Evolutionary conservation across 108 stramenopile genomes (phyloP).

Genomic region (Pinguiococcus pyrenoidosus): DNA sequence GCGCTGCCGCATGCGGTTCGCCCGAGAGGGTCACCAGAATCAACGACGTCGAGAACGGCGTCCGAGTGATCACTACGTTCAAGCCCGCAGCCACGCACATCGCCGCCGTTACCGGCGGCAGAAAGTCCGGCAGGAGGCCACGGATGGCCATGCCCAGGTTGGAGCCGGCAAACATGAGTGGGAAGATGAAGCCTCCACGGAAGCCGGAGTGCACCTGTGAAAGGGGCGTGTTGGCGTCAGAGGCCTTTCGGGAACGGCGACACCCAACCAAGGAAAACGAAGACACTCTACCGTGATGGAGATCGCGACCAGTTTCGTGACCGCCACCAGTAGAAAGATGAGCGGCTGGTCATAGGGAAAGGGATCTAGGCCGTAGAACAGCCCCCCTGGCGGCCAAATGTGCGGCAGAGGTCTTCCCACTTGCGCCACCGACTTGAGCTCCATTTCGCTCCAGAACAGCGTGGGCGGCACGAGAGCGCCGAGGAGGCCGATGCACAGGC

Average conservation of each 20-base stretch:
- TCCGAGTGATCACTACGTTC: conserved; percentile 13
- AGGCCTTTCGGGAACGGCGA: background rate
- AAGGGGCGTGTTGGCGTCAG: background rate
- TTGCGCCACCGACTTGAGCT: conserved; percentile 2
- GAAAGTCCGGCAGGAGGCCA: background rate
- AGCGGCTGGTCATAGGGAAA: conserved; percentile 1
- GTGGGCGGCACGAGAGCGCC: conserved; percentile 17
- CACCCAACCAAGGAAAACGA: background rate
- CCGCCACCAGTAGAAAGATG: conserved; percentile 1
- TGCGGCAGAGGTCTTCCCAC: conserved; percentile 1
- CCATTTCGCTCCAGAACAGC: conserved; percentile 23
- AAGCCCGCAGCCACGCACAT: conserved; percentile 18
- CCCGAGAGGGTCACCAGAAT: conserved; percentile 17
- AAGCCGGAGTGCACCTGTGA: background rate
- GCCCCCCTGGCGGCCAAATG: conserved; percentile 13
- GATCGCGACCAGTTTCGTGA: conserved; percentile 10
- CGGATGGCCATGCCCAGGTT: conserved; percentile 1
- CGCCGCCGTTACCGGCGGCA: background rate
- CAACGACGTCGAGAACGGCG: conserved; percentile 15
- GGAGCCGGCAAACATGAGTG: conserved; percentile 10
- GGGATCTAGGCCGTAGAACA: background rate
- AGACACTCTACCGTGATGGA: background rate
- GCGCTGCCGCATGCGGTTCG: background rate
- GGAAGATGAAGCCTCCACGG: conserved; percentile 27
- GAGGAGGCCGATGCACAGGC: conserved; percentile 4